Base-by-base conservation (phyloP, 2,329 filamentous ascomycete genomes). In the Diaporthe destruens region DNA sequence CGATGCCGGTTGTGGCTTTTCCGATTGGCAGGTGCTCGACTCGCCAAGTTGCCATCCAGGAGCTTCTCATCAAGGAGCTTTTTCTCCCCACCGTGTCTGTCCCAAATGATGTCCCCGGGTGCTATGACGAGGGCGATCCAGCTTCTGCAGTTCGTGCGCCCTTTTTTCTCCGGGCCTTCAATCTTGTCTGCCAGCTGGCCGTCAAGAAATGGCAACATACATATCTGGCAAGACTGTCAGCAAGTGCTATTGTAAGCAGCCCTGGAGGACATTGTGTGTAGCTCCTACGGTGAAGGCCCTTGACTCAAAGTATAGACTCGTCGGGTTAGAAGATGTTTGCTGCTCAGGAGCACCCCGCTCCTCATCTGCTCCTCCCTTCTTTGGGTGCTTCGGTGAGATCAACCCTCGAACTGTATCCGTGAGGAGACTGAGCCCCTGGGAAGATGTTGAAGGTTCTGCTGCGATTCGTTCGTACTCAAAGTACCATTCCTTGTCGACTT, bases 61-160 rank as follows among this genome's bases (percentile, higher is more conserved):
- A 57, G 34, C 32, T 3, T 20, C 7, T 34, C 18, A 7, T 56
- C 36, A 5, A 57, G 16, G 25, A 34, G 16, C 18, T 57, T 56
- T 0, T 2, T 6, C 18, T 36, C 8, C 6, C 11, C 29, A 18
- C 36, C n/a, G 29, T 14, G 11, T 34, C 7, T 6, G n/a, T 39
- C 9, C 23, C 20, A 57, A 11, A 57, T 36, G 34, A 39, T 39
- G 6, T 39, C 54, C 14, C 14, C 54, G 9, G 54, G 54, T 39
- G 54, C 54, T 57, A 57, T n/a, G 11, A 57, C 23, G 54, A 57
- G 54, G 11, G 54, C 54, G 34, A 57, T 39, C 54, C 54, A 39
- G 20, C 54, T 23, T 39, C 32, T 18, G 29, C 54, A 56, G n/a
- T 56, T 56, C 12, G 54, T 56, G 29, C 29, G 29, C 8, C 54